Percentiles rank a stretch among this genome's conserved stretches.
These are phyloP conservation scores for Boletus patriciae DNA, from an alignment of 768 basidiomycete genomes.

Conservation along the genomic window DNA sequence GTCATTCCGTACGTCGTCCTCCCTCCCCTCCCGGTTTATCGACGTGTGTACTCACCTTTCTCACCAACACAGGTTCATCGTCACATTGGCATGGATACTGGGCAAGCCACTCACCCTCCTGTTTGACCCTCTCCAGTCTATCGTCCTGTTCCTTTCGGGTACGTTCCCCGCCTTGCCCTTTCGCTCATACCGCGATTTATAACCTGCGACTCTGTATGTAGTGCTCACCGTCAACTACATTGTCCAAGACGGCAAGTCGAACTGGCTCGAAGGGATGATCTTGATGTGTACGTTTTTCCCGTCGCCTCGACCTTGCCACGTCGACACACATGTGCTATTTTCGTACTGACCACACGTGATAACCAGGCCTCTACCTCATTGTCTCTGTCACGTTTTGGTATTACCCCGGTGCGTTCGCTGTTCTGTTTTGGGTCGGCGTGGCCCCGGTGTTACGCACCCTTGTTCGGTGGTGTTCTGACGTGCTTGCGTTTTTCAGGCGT, in stretches of 20 bases:
- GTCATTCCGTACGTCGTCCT: conserved; percentile 53
- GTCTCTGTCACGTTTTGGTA: conserved; percentile 56
- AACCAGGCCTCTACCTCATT: conserved; percentile 52
- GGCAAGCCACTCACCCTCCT: conserved; percentile 77
- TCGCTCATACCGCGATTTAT: neutral
- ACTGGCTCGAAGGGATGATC: conserved; percentile 89
- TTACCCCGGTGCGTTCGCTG: conserved; percentile 42
- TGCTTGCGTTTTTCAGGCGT: conserved; percentile 2
- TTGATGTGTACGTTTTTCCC: conserved; percentile 53
- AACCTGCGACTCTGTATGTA: conserved; percentile 21
- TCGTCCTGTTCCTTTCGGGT: conserved; percentile 24
- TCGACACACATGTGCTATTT: neutral
- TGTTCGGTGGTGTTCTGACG: conserved; percentile 3
- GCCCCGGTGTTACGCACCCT: neutral
- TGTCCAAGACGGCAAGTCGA: conserved; percentile 83
- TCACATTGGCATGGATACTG: conserved; percentile 78
- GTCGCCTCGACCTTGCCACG: too few species aligned
- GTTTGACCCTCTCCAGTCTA: conserved; percentile 85
- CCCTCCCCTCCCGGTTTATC: neutral
- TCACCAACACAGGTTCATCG: conserved; percentile 54
- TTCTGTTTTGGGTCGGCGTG: neutral
- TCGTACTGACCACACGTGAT: conserved; percentile 3
- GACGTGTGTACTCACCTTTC: conserved; percentile 9
- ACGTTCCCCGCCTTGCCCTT: conserved; percentile 17
- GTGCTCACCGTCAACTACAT: conserved; percentile 85